These are phyloP conservation scores for Globisporangium irregulare DNA, from an alignment of 352 stramenopile genomes.

Conservation along the genomic window DNA sequence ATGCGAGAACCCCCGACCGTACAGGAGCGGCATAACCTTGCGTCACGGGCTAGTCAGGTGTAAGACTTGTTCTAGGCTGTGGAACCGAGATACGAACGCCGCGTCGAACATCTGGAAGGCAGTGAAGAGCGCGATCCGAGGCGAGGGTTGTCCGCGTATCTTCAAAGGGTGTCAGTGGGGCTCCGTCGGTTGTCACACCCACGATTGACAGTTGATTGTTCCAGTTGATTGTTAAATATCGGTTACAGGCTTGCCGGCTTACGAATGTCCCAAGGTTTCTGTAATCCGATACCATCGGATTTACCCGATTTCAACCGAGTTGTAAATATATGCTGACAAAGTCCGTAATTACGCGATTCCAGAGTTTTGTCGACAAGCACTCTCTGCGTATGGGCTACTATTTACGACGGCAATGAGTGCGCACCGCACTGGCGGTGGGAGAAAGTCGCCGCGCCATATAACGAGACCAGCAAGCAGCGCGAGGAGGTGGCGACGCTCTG, in stretches of 20 bases:
- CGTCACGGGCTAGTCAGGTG: no score
- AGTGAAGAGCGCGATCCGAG: no score
- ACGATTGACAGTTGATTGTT: no score
- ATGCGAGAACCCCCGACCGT: no score
- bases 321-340: background rate
- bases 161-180: no score
- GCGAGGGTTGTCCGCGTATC: no score
- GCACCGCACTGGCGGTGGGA: conserved; percentile 4
- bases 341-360: background rate
- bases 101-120: no score
- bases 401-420: background rate
- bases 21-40: no score
- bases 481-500: background rate
- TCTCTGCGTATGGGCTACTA: background rate
- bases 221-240: no score
- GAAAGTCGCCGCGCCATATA: conserved; percentile 6
- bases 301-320: background rate
- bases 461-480: background rate
- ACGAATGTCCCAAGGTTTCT: background rate
- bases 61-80: no score
- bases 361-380: background rate
- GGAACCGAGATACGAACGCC: no score
- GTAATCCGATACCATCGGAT: background rate
- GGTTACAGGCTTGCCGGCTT: background rate
- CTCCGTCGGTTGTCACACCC: no score